Evolutionary conservation across 176 grass and related monocot species (phyloP).

Genomic region (Bonia amplexicaulis): DNA sequence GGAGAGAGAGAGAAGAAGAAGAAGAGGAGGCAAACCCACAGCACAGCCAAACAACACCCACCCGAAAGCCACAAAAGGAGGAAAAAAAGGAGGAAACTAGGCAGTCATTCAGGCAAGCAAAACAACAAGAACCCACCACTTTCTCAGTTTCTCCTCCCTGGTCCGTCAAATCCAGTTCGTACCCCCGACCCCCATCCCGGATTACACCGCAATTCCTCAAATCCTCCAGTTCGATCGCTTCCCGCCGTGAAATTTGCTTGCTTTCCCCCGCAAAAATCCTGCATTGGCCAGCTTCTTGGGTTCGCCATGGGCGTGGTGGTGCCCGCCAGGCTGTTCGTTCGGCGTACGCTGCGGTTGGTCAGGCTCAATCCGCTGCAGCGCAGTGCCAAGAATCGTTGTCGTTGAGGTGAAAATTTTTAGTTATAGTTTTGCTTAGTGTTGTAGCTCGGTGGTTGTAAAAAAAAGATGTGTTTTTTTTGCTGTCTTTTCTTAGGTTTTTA

Average conservation of each 20-base stretch:
- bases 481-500: neutral
- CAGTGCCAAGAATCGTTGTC: neutral
- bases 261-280: neutral
- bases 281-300: neutral
- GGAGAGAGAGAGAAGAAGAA: conserved; percentile 16
- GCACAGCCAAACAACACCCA: conserved; percentile 28
- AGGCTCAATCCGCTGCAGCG: conserved; percentile 14
- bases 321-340: conserved; percentile 16
- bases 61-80: conserved; percentile 27
- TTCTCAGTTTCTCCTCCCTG: conserved; percentile 14
- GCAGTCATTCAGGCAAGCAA: conserved; percentile 29
- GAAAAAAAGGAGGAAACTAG: neutral
- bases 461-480: conserved; percentile 11
- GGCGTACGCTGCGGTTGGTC: conserved; percentile 14
- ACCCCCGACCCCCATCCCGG: conserved; percentile 10
- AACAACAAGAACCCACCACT: conserved; percentile 50
- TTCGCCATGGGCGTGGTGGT: conserved; percentile 23
- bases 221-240: conserved; percentile 9
- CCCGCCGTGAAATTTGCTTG: neutral
- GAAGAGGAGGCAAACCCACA: neutral
- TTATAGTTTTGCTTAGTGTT: neutral
- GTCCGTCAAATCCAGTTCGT: conserved; percentile 63
- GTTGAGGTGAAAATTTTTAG: conserved; percentile 19
- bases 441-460: neutral
- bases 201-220: conserved; percentile 30